Conservation (phyloP, 1,139 yeast genomes). For the Candida sanyaensis region DNA sequence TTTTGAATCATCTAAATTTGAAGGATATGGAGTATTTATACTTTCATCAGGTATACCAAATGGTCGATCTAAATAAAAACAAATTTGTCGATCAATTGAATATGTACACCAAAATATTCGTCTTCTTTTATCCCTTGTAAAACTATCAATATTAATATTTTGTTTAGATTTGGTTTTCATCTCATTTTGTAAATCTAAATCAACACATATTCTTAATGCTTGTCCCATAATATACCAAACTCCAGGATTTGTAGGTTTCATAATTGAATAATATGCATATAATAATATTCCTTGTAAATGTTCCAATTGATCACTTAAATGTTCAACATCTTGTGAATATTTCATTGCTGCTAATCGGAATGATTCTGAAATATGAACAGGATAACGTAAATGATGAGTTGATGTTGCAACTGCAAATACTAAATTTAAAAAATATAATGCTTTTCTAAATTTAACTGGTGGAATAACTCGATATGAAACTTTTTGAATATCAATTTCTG, state of each 20-base stretch:
- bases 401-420: constrained; percentile 83
- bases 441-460: constrained; percentile 44
- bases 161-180: constrained; percentile 18
- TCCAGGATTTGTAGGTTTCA: constrained; percentile 82
- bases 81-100: constrained; percentile 76
- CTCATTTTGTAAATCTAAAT: constrained; percentile 78
- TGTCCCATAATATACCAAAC: constrained; percentile 92
- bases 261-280: constrained; percentile 66
- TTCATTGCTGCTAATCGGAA: constrained; percentile 69
- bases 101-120: constrained; percentile 90
- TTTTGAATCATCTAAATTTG: constrained; percentile 70
- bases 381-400: constrained; percentile 69
- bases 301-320: constrained; percentile 63
- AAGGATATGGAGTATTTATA: constrained; percentile 66
- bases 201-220: constrained; percentile 77
- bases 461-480: constrained; percentile 43
- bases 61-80: constrained; percentile 72
- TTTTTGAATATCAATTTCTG: constrained; percentile 13
- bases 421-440: constrained; percentile 67
- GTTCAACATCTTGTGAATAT: constrained; percentile 59
- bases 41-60: constrained; percentile 76
- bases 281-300: constrained; percentile 72
- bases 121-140: constrained; percentile 67
- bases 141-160: constrained; percentile 45
- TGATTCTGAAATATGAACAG: constrained; percentile 68